Evolutionary conservation across 805 yeast genomes (phyloP).

Genomic region (Metschnikowia chrysomelidarum): DNA sequence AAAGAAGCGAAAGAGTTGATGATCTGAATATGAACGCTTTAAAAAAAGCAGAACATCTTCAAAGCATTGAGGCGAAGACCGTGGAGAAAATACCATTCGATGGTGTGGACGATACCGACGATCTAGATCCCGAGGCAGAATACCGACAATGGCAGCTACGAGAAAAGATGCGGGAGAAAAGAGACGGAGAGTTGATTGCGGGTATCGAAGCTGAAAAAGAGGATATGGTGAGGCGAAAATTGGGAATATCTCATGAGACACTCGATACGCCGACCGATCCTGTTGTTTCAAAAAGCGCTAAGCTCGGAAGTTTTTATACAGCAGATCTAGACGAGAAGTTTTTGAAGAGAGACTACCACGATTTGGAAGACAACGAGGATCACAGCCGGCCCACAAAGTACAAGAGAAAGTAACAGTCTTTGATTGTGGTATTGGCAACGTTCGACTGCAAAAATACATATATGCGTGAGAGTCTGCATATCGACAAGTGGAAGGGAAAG

Average conservation of each 20-base stretch:
- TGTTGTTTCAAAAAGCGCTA: constrained; percentile 29
- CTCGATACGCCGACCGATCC: not conserved
- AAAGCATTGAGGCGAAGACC: constrained; percentile 8
- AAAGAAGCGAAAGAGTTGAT: not conserved
- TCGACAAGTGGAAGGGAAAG: no score
- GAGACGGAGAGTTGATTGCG: constrained; percentile 35
- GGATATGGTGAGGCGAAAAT: constrained; percentile 24
- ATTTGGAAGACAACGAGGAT: constrained; percentile 27
- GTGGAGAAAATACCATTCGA: constrained; percentile 21
- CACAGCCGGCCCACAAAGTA: constrained; percentile 30
- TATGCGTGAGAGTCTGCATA: no score
- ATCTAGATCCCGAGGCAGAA: constrained; percentile 50
- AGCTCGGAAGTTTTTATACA: constrained; percentile 24
- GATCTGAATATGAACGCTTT: constrained; percentile 3
- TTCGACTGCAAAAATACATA: no score
- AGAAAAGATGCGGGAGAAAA: constrained; percentile 34
- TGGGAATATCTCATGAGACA: not conserved
- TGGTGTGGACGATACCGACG: constrained; percentile 59
- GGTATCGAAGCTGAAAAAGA: constrained; percentile 32
- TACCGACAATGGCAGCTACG: constrained; percentile 39
- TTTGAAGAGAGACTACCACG: constrained; percentile 28
- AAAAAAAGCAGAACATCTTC: constrained; percentile 16
- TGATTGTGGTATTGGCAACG: not conserved
- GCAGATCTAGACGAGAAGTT: constrained; percentile 24
- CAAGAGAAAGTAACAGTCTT: constrained; percentile 3